Conservation (phyloP, 2,329 filamentous ascomycete genomes). For the Pseudocercospora cruenta region DNA sequence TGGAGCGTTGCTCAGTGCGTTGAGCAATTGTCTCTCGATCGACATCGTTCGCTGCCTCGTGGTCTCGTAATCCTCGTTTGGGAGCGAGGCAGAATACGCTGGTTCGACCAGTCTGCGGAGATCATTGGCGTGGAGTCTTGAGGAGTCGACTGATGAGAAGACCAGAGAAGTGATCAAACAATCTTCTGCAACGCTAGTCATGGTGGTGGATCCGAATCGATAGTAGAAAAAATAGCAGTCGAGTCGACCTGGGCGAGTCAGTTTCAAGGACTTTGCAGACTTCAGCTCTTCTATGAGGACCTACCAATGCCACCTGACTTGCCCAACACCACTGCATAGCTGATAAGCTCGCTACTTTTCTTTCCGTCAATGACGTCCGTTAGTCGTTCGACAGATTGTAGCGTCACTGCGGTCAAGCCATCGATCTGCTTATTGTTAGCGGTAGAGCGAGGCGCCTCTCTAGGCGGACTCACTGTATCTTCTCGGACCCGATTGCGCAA, state of each 20-base stretch:
- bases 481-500: constrained; percentile 2
- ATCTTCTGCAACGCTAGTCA: constrained; percentile 9
- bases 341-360: constrained; percentile 19
- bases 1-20: background rate
- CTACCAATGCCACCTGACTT: constrained; percentile 13
- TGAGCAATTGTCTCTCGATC: background rate
- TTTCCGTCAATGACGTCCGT: constrained; percentile 1
- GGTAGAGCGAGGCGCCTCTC: background rate
- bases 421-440: constrained; percentile 17
- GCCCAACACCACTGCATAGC: constrained; percentile 18
- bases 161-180: constrained; percentile 19
- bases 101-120: background rate
- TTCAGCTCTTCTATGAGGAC: background rate
- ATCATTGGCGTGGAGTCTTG: constrained; percentile 10
- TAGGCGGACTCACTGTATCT: constrained; percentile 11
- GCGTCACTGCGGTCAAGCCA: constrained; percentile 8
- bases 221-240: constrained; percentile 25
- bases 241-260: constrained; percentile 6
- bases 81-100: constrained; percentile 15
- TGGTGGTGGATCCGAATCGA: constrained; percentile 11
- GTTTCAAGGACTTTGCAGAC: background rate
- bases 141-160: constrained; percentile 10
- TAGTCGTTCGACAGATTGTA: background rate
- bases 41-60: background rate
- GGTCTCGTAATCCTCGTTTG: background rate